Evolutionary conservation across 2,329 filamentous ascomycete species (phyloP), one percentile per base, ranked within the genome.

Genomic region (Botryotinia convoluta): DNA sequence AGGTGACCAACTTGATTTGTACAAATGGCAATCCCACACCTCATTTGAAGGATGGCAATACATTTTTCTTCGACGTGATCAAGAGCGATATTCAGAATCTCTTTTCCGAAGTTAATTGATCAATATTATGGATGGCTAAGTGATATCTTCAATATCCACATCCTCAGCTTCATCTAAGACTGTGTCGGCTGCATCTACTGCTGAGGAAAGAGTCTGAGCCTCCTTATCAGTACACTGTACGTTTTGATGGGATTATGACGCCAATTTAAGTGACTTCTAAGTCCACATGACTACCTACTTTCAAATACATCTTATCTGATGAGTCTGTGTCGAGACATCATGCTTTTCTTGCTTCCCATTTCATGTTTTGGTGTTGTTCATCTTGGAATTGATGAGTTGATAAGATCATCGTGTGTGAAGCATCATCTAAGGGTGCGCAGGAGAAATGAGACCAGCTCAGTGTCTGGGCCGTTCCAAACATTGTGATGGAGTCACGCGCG

Each of bases 1-100:
- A 4, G 6, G 6, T 35, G 14, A 3, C 22, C 7, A 8, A 59
- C 0, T 16, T 32, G 4, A 20, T 0, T 35, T 0, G 8, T 35
- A 22, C 3, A 3, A 35, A 59, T 35, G 10, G 18, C 0, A 35
- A 26, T 60, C 32, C 4, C 7, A 22, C 4, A 59, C 26, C 3
- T 22, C 18, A 35, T 14, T 22, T 35, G 29, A 60, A 35, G 35
- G 18, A 60, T 35, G 1, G 4, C 4, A 60, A 60, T 60, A 3
- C 1, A 6, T 32, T 22, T 35, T 8, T 35, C 20, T 60, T 22
- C 4, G 8, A 60, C 8, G 9, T 14, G 57, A 22, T 9, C 16
- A 60, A 60, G 32, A 35, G 29, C 7, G 18, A 22, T 35, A 20
- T 60, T 8, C 1, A 22, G 4, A 5, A 7, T 29, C 14, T 54